phyloP scores from a whole-genome alignment of 2,329 filamentous ascomycete species.

The Neonectria faginata region DNA sequence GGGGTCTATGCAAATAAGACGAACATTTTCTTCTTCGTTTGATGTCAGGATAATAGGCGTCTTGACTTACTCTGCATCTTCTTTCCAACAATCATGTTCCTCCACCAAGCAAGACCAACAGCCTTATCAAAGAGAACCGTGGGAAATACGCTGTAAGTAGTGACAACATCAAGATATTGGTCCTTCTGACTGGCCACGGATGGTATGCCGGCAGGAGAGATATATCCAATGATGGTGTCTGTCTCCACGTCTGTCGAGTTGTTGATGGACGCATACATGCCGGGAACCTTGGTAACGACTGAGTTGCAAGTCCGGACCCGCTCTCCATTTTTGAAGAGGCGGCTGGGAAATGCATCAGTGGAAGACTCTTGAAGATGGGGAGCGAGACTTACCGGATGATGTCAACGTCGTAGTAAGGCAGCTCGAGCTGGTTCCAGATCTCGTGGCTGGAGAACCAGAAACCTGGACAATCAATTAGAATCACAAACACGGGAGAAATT shows the following conservation, averaged over 20 bases:
- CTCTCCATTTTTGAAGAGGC: slow-evolving; percentile 55
- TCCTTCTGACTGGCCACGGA: slow-evolving; percentile 54
- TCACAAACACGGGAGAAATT: background rate
- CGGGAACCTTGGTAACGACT: slow-evolving; percentile 51
- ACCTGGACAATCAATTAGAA: slow-evolving; percentile 36
- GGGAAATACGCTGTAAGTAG: slow-evolving; percentile 55
- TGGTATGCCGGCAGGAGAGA: slow-evolving; percentile 56
- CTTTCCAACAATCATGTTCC: slow-evolving; percentile 55
- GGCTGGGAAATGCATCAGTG: slow-evolving; percentile 31
- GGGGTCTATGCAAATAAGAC: slow-evolving; percentile 41
- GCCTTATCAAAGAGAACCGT: slow-evolving; percentile 52
- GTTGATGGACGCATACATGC: slow-evolving; percentile 57
- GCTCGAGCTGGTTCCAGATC: slow-evolving; percentile 56
- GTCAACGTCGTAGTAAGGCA: slow-evolving; percentile 57
- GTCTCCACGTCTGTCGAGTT: slow-evolving; percentile 54
- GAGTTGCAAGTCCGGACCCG: slow-evolving; percentile 57
- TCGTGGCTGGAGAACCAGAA: slow-evolving; percentile 58
- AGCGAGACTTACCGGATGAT: slow-evolving; percentile 49
- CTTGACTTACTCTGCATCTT: slow-evolving; percentile 57
- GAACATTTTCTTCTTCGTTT: background rate
- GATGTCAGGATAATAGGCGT: background rate
- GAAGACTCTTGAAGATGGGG: accelerated
- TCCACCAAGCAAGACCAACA: slow-evolving; percentile 57
- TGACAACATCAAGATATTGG: slow-evolving; percentile 56
- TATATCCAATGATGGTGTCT: slow-evolving; percentile 54